Evolutionary conservation across 2,329 filamentous ascomycete species (phyloP).

Genomic region (Ramichloridium luteum): DNA sequence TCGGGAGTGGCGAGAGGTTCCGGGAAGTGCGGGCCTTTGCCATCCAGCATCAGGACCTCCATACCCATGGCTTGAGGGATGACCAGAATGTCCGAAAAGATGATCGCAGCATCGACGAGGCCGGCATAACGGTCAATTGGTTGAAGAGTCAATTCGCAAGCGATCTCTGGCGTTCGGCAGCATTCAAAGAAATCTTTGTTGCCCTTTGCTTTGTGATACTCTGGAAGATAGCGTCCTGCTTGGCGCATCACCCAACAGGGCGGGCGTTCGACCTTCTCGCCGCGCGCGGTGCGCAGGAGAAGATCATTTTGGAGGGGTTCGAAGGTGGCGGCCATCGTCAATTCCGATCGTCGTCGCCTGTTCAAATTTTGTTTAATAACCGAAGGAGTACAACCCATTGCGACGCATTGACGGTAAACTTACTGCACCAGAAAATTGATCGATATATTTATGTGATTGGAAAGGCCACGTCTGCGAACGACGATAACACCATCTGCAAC

Average conservation of each 20-base stretch:
- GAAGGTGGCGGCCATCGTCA: no score
- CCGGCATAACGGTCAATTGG: slow-evolving; percentile 84
- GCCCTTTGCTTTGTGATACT: slow-evolving; percentile 94
- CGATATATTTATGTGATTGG: no score
- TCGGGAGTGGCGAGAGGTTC: slow-evolving; percentile 65
- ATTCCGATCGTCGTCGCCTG: no score
- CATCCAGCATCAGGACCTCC: slow-evolving; percentile 96
- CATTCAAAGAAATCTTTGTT: slow-evolving; percentile 91
- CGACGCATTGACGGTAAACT: no score
- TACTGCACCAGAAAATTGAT: no score
- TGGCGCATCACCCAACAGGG: slow-evolving; percentile 99
- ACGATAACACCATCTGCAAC: no score
- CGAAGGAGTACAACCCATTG: no score
- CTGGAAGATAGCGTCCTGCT: slow-evolving; percentile 92
- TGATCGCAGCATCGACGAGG: slow-evolving; percentile 91
- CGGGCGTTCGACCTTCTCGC: slow-evolving; percentile 79
- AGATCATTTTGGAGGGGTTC: slow-evolving; percentile 85
- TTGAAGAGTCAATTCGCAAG: slow-evolving; percentile 85
- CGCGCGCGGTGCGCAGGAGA: slow-evolving; percentile 77
- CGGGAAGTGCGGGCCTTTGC: slow-evolving; percentile 92
- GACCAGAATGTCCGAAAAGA: slow-evolving; percentile 97
- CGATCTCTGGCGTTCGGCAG: slow-evolving; percentile 84
- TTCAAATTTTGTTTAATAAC: no score
- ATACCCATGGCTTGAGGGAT: slow-evolving; percentile 97
- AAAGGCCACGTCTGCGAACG: no score